phyloP scores from a whole-genome alignment of 305 asterid species.

The Withania somnifera region DNA sequence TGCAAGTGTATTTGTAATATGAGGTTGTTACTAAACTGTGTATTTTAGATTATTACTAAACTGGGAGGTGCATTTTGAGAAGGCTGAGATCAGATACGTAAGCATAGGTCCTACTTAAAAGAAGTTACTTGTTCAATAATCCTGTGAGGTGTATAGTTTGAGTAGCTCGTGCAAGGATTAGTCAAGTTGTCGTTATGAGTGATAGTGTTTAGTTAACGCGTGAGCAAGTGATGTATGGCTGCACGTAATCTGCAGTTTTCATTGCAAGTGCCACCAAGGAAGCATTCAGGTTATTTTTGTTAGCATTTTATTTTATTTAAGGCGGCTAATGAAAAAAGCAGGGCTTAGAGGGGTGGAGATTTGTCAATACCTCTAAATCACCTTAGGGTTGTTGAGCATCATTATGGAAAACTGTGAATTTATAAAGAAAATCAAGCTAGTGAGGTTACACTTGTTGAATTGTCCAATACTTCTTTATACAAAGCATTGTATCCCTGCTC shows the following conservation, averaged over 20 bases:
- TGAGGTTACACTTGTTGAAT: background rate
- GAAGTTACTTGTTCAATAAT: background rate
- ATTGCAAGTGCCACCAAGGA: background rate
- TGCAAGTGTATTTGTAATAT: background rate
- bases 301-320: background rate
- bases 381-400: background rate
- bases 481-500: background rate
- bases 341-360: background rate
- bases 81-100: background rate
- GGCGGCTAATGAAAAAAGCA: background rate
- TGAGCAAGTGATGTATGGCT: background rate
- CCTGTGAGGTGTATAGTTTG: background rate
- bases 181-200: background rate
- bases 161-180: background rate
- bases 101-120: background rate
- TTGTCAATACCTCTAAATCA: background rate
- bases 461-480: background rate
- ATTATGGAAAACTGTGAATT: background rate
- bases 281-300: background rate
- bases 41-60: background rate
- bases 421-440: background rate
- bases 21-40: background rate
- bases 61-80: background rate
- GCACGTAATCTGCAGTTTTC: background rate
- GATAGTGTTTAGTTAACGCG: background rate